A percentile compares a stretch with the other conserved stretches of the same genome.
Evolutionary conservation across 371 early-diverging fungal genomes (phyloP).

Genomic region (Choanephora cucurbitarum): DNA sequence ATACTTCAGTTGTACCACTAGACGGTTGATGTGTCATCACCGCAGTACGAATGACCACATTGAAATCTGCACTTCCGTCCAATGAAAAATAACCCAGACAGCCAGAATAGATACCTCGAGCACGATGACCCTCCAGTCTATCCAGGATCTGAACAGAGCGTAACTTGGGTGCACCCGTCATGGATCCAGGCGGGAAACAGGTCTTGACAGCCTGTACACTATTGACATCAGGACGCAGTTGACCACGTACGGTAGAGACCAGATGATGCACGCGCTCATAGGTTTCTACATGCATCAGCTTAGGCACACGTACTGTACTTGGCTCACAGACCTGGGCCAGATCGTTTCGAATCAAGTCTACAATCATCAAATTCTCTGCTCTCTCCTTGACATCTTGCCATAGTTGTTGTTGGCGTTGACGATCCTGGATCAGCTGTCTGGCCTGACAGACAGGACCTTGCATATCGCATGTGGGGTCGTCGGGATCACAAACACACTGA

Average conservation of each 20-base stretch:
- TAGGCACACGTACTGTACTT: slow-evolving; percentile 75
- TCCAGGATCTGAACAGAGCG: slow-evolving; percentile 84
- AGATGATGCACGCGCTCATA: slow-evolving; percentile 94
- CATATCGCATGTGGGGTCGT: slow-evolving; percentile 27
- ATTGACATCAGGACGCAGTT: slow-evolving; percentile 59
- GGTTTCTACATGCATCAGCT: slow-evolving; percentile 87
- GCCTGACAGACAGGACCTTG: slow-evolving; percentile 28
- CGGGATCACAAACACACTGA: slow-evolving; percentile 43
- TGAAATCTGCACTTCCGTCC: slow-evolving; percentile 67
- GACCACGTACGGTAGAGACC: slow-evolving; percentile 83
- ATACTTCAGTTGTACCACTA: slow-evolving; percentile 26
- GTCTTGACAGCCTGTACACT: slow-evolving; percentile 74
- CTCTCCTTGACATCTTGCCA: slow-evolving; percentile 85
- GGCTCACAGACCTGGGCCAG: slow-evolving; percentile 73
- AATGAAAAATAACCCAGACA: slow-evolving; percentile 86
- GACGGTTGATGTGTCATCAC: slow-evolving; percentile 29
- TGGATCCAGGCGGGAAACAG: slow-evolving; percentile 94
- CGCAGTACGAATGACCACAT: slow-evolving; percentile 86
- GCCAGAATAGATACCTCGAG: slow-evolving; percentile 92
- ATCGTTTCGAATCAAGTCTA: slow-evolving; percentile 95
- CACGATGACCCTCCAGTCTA: slow-evolving; percentile 64
- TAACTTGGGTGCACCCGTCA: slow-evolving; percentile 97
- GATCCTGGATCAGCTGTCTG: slow-evolving; percentile 45
- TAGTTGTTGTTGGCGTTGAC: slow-evolving; percentile 52
- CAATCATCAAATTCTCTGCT: slow-evolving; percentile 98